Evolutionary conservation across 257 asterid species (phyloP).

Genomic region (Thymus mandschuricus): DNA sequence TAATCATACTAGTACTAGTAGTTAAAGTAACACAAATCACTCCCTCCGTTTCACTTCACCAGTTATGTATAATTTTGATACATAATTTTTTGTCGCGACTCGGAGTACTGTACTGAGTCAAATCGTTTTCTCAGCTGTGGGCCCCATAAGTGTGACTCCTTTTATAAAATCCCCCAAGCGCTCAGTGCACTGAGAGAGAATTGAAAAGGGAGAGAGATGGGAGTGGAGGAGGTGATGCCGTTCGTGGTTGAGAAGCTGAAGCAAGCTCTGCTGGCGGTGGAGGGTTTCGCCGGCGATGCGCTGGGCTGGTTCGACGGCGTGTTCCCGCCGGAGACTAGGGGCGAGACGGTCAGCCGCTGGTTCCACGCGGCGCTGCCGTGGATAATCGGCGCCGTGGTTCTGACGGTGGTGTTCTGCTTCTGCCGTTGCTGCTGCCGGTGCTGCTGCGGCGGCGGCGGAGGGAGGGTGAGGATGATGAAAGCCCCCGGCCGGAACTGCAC

Average conservation of each 20-base stretch:
- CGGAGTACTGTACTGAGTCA: not conserved
- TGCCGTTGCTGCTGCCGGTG: constrained; percentile 29
- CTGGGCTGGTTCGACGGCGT: constrained; percentile 40
- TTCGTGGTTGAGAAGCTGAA: constrained; percentile 36
- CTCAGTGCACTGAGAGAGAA: not conserved
- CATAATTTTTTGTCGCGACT: too few relatives aligned
- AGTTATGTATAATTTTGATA: too few relatives aligned
- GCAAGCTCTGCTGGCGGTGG: constrained; percentile 26
- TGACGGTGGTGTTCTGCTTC: constrained; percentile 26
- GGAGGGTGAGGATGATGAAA: constrained; percentile 43
- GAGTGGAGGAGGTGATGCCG: constrained; percentile 33
- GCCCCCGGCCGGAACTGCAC: constrained; percentile 42
- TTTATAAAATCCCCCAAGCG: not conserved
- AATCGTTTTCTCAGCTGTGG: not conserved
- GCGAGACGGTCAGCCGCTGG: constrained; percentile 36
- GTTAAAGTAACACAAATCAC: too few relatives aligned
- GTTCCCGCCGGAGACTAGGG: constrained; percentile 48
- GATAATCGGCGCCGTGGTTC: constrained; percentile 27
- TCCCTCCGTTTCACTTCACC: too few relatives aligned
- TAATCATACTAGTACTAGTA: too few relatives aligned
- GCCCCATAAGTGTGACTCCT: not conserved
- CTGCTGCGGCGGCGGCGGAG: not conserved
- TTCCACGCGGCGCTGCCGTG: constrained; percentile 31
- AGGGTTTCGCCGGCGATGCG: constrained; percentile 27
- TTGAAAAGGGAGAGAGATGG: constrained; percentile 26